Percentiles rank a stretch among this genome's conserved stretches.
These are phyloP conservation scores for Royoungia palumana DNA, from an alignment of 768 basidiomycete species.

Conservation along the genomic window DNA sequence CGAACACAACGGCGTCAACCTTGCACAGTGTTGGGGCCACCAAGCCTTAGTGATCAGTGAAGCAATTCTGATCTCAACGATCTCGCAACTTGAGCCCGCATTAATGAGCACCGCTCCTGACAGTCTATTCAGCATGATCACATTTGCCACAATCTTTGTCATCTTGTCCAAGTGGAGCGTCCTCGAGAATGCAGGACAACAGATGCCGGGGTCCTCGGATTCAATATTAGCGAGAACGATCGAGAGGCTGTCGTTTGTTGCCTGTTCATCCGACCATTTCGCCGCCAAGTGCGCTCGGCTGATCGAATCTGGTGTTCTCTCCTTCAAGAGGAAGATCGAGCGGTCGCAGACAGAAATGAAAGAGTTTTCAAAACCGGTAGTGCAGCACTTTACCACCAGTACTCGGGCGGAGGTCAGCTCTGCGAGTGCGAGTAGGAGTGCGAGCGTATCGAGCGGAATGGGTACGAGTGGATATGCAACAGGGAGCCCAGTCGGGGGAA, in stretches of 20 bases:
- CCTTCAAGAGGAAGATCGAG: constrained; percentile 30
- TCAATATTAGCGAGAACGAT: constrained; percentile 34
- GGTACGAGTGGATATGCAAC: constrained; percentile 10
- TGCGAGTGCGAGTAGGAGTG: constrained; percentile 12
- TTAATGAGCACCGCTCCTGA: constrained; percentile 43
- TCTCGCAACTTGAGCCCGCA: constrained; percentile 32
- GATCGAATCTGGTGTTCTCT: constrained; percentile 32
- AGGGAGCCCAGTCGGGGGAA: constrained; percentile 3
- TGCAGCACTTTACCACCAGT: constrained; percentile 20
- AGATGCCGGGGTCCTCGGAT: constrained; percentile 39
- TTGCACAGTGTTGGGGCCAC: constrained; percentile 36
- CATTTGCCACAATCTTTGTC: constrained; percentile 42
- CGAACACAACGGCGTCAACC: constrained; percentile 33
- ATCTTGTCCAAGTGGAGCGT: constrained; percentile 43
- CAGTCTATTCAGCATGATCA: constrained; percentile 39
- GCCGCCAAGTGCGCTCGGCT: constrained; percentile 43
- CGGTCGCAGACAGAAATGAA: constrained; percentile 18
- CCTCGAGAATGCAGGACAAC: constrained; percentile 31
- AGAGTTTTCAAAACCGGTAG: constrained; percentile 17
- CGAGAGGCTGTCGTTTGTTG: constrained; percentile 33
- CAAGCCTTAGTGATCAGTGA: constrained; percentile 39
- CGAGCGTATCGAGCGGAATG: constrained; percentile 16
- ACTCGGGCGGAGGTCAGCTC: constrained; percentile 18
- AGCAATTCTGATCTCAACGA: constrained; percentile 32
- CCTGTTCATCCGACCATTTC: constrained; percentile 38